Percentiles rank a stretch among this genome's conserved stretches.
Conservation (phyloP, 257 asterid genomes). For the Verbena officinalis region DNA sequence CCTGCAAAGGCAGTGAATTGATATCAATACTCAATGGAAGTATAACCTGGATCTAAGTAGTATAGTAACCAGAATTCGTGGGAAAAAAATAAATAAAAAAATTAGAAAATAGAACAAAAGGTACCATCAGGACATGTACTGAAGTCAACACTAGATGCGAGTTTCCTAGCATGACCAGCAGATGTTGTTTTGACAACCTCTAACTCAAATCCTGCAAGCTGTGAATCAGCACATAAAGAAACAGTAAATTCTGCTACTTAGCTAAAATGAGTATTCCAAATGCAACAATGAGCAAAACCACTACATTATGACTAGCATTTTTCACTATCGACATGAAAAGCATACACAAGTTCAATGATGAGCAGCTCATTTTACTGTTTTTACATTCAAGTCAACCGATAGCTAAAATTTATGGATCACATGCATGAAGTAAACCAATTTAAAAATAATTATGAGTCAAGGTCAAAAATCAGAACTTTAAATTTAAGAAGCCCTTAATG, state of each 20-base stretch:
- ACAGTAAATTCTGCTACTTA: constrained; percentile 16
- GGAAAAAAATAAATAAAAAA: not conserved
- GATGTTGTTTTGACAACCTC: constrained; percentile 70
- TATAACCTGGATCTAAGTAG: constrained; percentile 11
- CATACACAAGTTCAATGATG: not conserved
- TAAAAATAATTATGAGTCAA: not conserved
- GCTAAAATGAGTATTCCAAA: not conserved
- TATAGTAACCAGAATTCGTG: too few relatives aligned
- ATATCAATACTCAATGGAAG: constrained; percentile 11
- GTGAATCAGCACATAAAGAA: constrained; percentile 29
- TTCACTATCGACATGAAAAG: not conserved
- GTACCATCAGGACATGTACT: constrained; percentile 76
- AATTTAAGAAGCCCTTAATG: not conserved
- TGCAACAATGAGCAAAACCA: not conserved
- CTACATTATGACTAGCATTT: not conserved
- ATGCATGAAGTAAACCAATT: not conserved
- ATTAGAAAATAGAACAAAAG: constrained; percentile 5
- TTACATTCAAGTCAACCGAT: not conserved
- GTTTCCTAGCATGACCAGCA: constrained; percentile 77
- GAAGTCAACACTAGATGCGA: constrained; percentile 65
- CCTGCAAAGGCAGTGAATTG: constrained; percentile 44
- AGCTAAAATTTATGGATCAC: not conserved
- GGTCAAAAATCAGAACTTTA: not conserved
- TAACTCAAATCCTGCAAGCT: constrained; percentile 77
- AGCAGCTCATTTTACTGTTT: not conserved